Base-by-base conservation (phyloP, 768 basidiomycete species). In the Omphalotus guepiniiformis region DNA sequence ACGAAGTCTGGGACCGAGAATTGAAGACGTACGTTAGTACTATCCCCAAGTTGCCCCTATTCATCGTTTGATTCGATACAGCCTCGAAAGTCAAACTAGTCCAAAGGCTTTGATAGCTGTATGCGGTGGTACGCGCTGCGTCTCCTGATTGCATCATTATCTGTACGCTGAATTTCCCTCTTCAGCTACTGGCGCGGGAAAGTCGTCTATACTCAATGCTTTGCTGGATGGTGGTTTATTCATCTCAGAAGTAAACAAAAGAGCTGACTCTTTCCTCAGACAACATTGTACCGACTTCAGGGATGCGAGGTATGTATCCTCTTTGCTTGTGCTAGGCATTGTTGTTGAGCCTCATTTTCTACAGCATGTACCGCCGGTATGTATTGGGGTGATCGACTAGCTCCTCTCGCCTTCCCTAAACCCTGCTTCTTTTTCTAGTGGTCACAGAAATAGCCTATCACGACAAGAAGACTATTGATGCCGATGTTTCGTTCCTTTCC, bases 51-150 rank as follows among this genome's bases (percentile, higher is more conserved):
- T 25, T 18, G n/a, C 3, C 25, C 6, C 3, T 9, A 18, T 39
- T 16, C n/a, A 19, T 15, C 21, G 16, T 13, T 16, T 39, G 30
- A 13, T 16, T 23, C 16, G 16, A 26, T 36, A 6, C 34, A 82
- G 81, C 51, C 67, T 82, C 4, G 59, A 71, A 48, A 58, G 58
- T 29, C 77, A 80, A 55, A 73, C 72, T 2, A 62, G 72, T 2
- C 81, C 81, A 2, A 75, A 71, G 9, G 82, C 79, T 12, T 62
- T 83, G 53, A 82, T 82, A 49, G 80, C 82, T n/a, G 72, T 84
- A 6, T 83, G 81, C 49, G 81, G 82, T 38, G 79, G 79, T 78
- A 58, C 23, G 41, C 38, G 16, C 28, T 35, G 11, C 42, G 5
- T 9, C 22, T 44, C 18, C n/a, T 22, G n/a, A 7, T 22, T 29